Evolutionary conservation across 306 rosid genomes (phyloP).

Genomic region (Cicer chorassanicum): DNA sequence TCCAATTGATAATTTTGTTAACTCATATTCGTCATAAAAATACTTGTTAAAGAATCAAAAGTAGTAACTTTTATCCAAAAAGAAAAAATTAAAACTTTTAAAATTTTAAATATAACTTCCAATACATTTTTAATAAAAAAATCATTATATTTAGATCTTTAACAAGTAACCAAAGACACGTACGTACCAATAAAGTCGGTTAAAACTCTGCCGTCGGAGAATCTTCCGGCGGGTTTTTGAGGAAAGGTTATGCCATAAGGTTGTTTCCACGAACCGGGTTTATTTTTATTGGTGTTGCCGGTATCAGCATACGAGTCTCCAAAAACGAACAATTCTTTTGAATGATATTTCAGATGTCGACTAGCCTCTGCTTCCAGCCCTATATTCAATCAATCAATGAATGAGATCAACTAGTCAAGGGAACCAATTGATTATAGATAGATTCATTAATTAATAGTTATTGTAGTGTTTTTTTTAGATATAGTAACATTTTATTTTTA

Average conservation of each 20-base stretch:
- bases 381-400: neutral
- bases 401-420: neutral
- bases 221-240: conserved; percentile 41
- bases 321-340: conserved; percentile 41
- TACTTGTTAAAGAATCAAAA: too few species aligned
- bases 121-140: too few species aligned
- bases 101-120: too few species aligned
- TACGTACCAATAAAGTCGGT: conserved; percentile 41
- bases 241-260: conserved; percentile 44
- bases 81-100: too few species aligned
- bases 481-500: too few species aligned
- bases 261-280: conserved; percentile 28
- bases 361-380: conserved; percentile 35
- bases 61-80: too few species aligned
- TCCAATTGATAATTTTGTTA: neutral
- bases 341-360: neutral
- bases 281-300: neutral
- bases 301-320: conserved; percentile 46
- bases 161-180: too few species aligned
- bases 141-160: too few species aligned
- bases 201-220: conserved; percentile 43
- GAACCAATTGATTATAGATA: too few species aligned
- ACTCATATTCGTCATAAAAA: too few species aligned
- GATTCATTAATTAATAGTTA: too few species aligned
- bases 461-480: too few species aligned